phyloP scores from a whole-genome alignment of 164 flowering plant genomes.

The Berberis thunbergii region DNA sequence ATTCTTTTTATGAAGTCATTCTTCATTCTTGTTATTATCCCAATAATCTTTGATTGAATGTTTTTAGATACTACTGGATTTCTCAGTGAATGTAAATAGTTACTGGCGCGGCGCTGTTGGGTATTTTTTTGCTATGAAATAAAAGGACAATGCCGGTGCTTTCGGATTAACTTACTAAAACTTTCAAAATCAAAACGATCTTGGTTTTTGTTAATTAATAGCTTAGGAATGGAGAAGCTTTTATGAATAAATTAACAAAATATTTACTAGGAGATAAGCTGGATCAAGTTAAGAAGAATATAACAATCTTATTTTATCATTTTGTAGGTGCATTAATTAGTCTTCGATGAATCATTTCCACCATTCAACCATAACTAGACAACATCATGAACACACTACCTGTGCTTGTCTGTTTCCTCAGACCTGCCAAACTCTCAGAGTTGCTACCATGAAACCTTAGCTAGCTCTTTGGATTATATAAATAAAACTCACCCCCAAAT shows the following conservation, averaged over 20 bases:
- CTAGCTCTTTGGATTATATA: no score
- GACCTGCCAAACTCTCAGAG: constrained; percentile 9
- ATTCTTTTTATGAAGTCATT: no score
- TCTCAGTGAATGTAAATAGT: no score
- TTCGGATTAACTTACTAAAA: not conserved
- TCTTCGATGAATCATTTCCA: constrained; percentile 54
- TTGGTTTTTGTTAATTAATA: not conserved
- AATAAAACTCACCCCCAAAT: no score
- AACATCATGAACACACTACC: constrained; percentile 57
- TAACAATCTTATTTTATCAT: not conserved
- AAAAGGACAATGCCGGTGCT: not conserved
- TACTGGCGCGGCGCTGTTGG: no score
- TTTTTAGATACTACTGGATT: no score
- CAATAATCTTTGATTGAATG: no score
- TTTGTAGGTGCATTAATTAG: constrained; percentile 15
- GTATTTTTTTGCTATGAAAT: no score
- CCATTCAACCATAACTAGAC: constrained; percentile 65
- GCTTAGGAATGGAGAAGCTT: not conserved
- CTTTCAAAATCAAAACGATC: not conserved
- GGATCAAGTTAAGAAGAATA: not conserved
- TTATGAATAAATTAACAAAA: no score
- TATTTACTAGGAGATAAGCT: not conserved
- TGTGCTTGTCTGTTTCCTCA: constrained; percentile 41
- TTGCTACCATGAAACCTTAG: not conserved
- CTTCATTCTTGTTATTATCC: no score